Percentiles rank a stretch among this genome's conserved stretches.
phyloP scores from a whole-genome alignment of 331 rosid species.

The Pyracantha coccinea region DNA sequence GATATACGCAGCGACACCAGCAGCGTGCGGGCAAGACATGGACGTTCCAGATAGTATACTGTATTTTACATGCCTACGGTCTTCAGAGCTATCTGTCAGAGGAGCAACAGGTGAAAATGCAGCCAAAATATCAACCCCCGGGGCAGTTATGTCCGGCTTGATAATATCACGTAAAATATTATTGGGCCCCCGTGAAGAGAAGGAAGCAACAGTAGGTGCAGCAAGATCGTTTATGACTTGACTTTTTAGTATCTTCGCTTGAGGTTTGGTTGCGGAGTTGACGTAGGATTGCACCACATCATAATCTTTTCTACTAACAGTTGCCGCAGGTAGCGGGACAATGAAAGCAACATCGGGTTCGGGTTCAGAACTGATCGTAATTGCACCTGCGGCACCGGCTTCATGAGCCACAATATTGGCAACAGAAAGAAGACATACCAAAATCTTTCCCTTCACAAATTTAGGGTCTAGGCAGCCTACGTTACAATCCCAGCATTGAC shows the following conservation, averaged over 20 bases:
- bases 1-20: conserved; percentile 34
- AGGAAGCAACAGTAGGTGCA: neutral
- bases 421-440: neutral
- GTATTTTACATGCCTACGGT: conserved; percentile 19
- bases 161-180: neutral
- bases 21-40: conserved; percentile 46
- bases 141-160: conserved; percentile 20
- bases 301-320: neutral
- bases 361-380: neutral
- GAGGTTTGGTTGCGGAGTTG: neutral
- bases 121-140: conserved; percentile 39
- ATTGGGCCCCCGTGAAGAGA: neutral
- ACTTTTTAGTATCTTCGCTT: conserved; percentile 5
- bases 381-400: neutral
- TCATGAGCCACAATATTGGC: neutral
- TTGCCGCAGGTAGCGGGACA: neutral
- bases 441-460: conserved; percentile 14
- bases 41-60: conserved; percentile 40
- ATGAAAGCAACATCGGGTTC: neutral
- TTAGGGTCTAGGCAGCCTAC: neutral
- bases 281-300: neutral
- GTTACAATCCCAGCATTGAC: neutral
- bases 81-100: neutral
- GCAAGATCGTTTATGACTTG: neutral
- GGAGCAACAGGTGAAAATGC: conserved; percentile 19